phyloP scores from a whole-genome alignment of 176 grass and related monocot genomes.

The Rhynchospora breviuscula region DNA sequence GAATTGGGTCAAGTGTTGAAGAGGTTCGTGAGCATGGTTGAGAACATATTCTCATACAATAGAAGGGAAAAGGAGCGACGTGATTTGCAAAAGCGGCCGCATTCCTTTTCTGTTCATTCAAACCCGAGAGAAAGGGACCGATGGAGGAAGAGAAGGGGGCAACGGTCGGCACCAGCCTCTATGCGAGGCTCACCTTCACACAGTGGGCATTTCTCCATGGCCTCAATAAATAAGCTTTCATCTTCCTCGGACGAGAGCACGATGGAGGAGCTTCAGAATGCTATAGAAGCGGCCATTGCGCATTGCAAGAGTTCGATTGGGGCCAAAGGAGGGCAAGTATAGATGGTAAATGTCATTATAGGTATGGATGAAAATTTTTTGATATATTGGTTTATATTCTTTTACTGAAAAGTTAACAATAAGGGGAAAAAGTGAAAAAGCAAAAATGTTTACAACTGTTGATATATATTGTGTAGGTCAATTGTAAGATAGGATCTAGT shows the following conservation, averaged over 20 bases:
- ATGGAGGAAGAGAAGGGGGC: constrained; percentile 28
- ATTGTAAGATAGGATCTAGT: constrained; percentile 11
- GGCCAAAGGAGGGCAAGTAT: constrained; percentile 22
- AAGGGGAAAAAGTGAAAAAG: background rate
- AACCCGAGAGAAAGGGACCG: constrained; percentile 23
- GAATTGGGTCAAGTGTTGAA: constrained; percentile 59
- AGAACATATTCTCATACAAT: constrained; percentile 47
- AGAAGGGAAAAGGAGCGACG: constrained; percentile 31
- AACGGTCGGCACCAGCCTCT: constrained; percentile 77
- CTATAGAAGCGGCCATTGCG: constrained; percentile 91
- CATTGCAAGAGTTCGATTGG: constrained; percentile 93
- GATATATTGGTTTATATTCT: background rate
- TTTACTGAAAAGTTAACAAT: constrained; percentile 7
- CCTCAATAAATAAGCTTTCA: constrained; percentile 53
- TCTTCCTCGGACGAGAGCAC: constrained; percentile 83
- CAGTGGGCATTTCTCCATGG: constrained; percentile 76
- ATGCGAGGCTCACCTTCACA: constrained; percentile 61
- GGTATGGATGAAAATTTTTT: constrained; percentile 1
- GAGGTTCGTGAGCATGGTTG: constrained; percentile 64
- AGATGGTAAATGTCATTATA: constrained; percentile 19
- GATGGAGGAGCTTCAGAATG: constrained; percentile 91
- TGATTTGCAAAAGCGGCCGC: constrained; percentile 45
- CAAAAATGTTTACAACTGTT: constrained; percentile 9
- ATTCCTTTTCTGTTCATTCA: constrained; percentile 56
- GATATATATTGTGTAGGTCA: constrained; percentile 13